These are phyloP conservation scores for Volvox carteri DNA, from an alignment of 163 green algal species.

Conservation along the genomic window DNA sequence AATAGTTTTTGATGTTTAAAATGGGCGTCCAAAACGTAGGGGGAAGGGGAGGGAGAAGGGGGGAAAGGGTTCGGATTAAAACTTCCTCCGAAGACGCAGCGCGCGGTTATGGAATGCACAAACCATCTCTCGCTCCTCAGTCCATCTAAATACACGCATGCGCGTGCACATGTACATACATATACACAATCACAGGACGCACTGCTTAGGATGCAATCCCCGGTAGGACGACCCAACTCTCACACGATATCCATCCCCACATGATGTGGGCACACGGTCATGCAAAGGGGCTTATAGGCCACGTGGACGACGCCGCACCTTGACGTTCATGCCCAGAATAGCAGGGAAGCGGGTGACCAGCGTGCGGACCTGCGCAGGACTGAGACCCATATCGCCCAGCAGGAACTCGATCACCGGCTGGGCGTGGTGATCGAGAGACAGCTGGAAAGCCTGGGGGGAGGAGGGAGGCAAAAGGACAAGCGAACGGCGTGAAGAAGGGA, in stretches of 20 bases:
- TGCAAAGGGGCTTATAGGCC: no score
- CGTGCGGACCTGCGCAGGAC: not conserved
- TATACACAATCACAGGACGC: no score
- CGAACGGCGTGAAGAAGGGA: no score
- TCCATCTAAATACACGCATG: no score
- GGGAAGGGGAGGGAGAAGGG: not conserved
- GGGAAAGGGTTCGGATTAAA: not conserved
- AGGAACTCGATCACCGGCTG: constrained; percentile 40
- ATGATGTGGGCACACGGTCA: no score
- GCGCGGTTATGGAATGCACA: no score
- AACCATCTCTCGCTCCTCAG: no score
- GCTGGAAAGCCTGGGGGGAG: constrained; percentile 34
- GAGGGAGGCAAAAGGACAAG: not conserved
- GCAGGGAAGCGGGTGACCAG: constrained; percentile 43
- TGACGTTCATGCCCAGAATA: constrained; percentile 54
- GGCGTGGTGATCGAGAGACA: constrained; percentile 28
- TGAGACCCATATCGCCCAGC: constrained; percentile 27
- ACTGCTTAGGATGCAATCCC: no score
- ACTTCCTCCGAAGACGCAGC: no score
- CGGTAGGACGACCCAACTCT: no score
- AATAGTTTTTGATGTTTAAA: not conserved
- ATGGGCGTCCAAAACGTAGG: not conserved
- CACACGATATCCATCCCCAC: no score
- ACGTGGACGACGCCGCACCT: constrained; percentile 30
- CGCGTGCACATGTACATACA: no score